Evolutionary conservation across 768 basidiomycete species (phyloP).

Genomic region (Termitomyces sp.): DNA sequence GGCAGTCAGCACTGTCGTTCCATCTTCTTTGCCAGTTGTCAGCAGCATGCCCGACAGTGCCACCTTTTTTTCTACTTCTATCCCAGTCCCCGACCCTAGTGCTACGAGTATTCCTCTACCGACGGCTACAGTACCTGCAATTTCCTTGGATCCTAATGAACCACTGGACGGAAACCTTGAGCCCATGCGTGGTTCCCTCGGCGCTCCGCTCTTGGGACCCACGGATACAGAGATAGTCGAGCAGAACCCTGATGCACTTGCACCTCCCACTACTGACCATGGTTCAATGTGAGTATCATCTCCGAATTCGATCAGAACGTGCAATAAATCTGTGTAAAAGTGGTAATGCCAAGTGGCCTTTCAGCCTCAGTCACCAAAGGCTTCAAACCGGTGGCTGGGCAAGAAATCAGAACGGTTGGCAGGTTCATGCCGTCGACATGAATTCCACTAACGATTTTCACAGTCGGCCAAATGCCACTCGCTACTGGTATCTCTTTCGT

Average conservation of each 20-base stretch:
- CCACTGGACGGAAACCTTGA: constrained; percentile 25
- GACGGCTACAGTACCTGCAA: constrained; percentile 39
- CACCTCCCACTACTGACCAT: constrained; percentile 40
- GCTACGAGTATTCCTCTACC: constrained; percentile 21
- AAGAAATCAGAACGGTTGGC: constrained; percentile 46
- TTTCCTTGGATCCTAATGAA: constrained; percentile 38
- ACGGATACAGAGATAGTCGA: constrained; percentile 33
- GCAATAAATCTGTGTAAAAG: constrained; percentile 18
- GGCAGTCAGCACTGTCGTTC: neutral
- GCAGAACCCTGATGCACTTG: constrained; percentile 39
- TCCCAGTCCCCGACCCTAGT: neutral
- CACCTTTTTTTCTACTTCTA: neutral
- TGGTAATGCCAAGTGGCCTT: constrained; percentile 52
- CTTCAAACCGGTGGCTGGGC: constrained; percentile 58
- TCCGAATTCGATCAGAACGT: neutral
- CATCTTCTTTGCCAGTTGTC: neutral
- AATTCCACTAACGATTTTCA: neutral
- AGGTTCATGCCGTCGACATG: neutral
- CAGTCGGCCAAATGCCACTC: constrained; percentile 44
- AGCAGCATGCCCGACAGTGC: neutral
- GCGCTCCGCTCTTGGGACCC: constrained; percentile 39
- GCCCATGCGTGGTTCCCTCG: constrained; percentile 34
- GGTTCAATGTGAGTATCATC: constrained; percentile 32
- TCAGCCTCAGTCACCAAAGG: constrained; percentile 50
- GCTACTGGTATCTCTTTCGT: constrained; percentile 31